phyloP scores from a whole-genome alignment of 2,329 filamentous ascomycete species.

The Trichoderma asperellum region DNA sequence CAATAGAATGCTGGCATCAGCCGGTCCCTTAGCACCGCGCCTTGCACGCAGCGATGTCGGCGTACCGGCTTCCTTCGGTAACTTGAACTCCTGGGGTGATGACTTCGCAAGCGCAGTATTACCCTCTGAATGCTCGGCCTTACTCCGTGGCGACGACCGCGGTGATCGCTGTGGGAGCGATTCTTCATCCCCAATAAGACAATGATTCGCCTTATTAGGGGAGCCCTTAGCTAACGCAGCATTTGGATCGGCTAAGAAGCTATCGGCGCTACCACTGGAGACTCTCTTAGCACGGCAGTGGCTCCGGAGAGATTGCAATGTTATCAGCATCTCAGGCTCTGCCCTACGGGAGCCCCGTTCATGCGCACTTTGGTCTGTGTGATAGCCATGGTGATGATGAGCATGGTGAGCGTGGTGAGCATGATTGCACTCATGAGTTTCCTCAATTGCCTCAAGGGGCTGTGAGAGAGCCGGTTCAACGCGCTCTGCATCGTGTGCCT shows the following conservation, averaged over 20 bases:
- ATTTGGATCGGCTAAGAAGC: slow-evolving; percentile 38
- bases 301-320: slow-evolving; percentile 40
- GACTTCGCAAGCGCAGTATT: slow-evolving; percentile 37
- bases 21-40: slow-evolving; percentile 34
- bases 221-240: slow-evolving; percentile 37
- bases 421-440: background rate
- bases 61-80: slow-evolving; percentile 32
- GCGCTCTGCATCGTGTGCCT: background rate
- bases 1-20: slow-evolving; percentile 29
- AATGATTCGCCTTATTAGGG: slow-evolving; percentile 25
- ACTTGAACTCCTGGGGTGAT: background rate
- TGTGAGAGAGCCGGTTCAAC: background rate
- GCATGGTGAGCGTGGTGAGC: slow-evolving; percentile 24
- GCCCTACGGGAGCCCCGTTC: slow-evolving; percentile 21
- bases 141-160: slow-evolving; percentile 38
- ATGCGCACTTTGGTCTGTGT: background rate
- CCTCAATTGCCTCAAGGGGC: background rate
- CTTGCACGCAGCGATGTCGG: slow-evolving; percentile 36
- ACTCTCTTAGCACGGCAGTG: slow-evolving; percentile 34
- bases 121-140: slow-evolving; percentile 35
- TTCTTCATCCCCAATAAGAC: slow-evolving; percentile 29
- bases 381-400: slow-evolving; percentile 1
- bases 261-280: slow-evolving; percentile 34
- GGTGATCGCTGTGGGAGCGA: slow-evolving; percentile 26
- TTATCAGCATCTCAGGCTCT: slow-evolving; percentile 36